Percentiles rank a stretch among this genome's conserved stretches.
phyloP scores from a whole-genome alignment of 257 asterid genomes.

The Nicotiana paniculata region DNA sequence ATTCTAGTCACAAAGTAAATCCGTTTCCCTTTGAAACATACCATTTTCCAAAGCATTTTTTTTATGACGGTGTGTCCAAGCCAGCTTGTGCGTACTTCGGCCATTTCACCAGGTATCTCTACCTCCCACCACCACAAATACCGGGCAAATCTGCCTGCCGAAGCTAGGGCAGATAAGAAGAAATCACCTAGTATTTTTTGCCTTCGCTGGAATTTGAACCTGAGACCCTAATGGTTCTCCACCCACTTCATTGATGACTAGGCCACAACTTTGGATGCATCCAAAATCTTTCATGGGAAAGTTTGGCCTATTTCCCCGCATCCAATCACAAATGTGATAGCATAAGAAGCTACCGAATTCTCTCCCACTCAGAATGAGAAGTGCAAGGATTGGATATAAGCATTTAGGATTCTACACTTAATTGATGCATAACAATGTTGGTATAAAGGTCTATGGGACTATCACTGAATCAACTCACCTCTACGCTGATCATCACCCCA shows the following conservation, averaged over 20 bases:
- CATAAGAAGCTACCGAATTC: neutral
- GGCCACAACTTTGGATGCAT: no score
- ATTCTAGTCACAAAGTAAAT: neutral
- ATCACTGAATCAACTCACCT: conserved; percentile 39
- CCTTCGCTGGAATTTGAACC: no score
- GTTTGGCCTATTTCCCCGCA: neutral
- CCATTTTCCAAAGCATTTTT: conserved; percentile 1
- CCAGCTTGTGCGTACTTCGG: no score
- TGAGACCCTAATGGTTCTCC: no score
- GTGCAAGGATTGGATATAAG: neutral
- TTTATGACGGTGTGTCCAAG: no score
- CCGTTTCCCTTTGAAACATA: neutral
- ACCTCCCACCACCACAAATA: no score
- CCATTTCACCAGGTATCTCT: no score
- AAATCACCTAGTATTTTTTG: no score
- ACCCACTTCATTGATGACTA: no score
- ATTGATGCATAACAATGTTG: neutral
- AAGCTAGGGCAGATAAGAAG: no score
- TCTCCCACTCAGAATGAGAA: neutral
- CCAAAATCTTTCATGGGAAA: neutral
- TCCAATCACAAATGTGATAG: neutral
- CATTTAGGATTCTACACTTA: neutral
- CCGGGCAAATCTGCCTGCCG: no score
- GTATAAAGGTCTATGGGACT: conserved; percentile 5
- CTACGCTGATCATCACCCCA: conserved; percentile 61